A percentile compares a stretch with the other conserved stretches of the same genome.
phyloP scores from a whole-genome alignment of 352 stramenopile species.

The Phytopythium kandeliae region DNA sequence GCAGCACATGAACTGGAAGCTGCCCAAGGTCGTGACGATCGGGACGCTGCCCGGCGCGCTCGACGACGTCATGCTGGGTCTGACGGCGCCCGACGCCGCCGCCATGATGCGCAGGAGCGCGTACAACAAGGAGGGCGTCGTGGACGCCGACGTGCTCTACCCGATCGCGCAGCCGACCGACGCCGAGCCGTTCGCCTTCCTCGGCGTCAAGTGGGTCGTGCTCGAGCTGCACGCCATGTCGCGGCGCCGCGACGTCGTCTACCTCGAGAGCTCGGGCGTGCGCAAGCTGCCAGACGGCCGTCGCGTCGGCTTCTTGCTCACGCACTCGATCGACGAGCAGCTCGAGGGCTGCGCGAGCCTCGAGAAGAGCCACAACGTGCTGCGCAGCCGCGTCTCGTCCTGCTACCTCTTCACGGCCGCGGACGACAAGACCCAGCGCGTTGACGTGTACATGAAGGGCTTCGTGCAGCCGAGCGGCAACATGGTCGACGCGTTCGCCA shows the following conservation, averaged over 20 bases:
- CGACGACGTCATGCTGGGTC: slow-evolving; percentile 49
- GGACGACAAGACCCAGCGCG: slow-evolving; percentile 14
- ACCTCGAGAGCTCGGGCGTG: slow-evolving; percentile 23
- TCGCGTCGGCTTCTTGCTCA: slow-evolving; percentile 22
- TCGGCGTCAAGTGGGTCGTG: slow-evolving; percentile 40
- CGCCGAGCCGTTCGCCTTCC: slow-evolving; percentile 40
- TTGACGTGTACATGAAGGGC: slow-evolving; percentile 36
- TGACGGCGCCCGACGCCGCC: slow-evolving; percentile 25
- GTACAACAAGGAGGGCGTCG: slow-evolving; percentile 31
- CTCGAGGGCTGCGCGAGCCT: neutral
- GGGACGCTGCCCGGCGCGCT: slow-evolving; percentile 34
- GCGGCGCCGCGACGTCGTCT: slow-evolving; percentile 36
- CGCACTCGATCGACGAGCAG: slow-evolving; percentile 19
- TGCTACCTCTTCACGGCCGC: slow-evolving; percentile 22
- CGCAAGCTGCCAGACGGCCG: slow-evolving; percentile 15
- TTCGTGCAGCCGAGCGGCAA: slow-evolving; percentile 23
- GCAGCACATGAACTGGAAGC: slow-evolving; percentile 1
- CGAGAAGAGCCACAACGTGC: slow-evolving; percentile 4
- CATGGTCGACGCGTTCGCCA: slow-evolving; percentile 20
- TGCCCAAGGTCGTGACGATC: slow-evolving; percentile 29
- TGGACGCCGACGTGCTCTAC: slow-evolving; percentile 33
- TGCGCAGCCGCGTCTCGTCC: slow-evolving; percentile 19
- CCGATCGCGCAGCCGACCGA: slow-evolving; percentile 21
- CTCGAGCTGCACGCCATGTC: slow-evolving; percentile 11
- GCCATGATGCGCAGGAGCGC: slow-evolving; percentile 23